Conservation (phyloP, 179 eudicot genomes). For the Sideroxylon spinosum region DNA sequence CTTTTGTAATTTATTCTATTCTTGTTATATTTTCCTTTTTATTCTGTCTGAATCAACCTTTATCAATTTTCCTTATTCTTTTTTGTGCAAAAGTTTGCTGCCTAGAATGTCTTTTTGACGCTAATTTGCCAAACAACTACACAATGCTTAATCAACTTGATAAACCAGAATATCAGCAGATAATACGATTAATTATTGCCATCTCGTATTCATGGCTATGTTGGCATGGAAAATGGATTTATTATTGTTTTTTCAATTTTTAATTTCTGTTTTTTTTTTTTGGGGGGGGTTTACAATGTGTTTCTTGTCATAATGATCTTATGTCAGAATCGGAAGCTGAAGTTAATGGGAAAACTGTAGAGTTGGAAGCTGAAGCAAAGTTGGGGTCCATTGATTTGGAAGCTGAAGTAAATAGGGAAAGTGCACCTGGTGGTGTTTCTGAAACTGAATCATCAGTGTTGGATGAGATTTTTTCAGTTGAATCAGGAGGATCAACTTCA, state of each 20-base stretch:
- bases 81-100: not conserved
- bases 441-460: slow-evolving; percentile 40
- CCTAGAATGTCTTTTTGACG: not conserved
- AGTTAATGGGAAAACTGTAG: slow-evolving; percentile 22
- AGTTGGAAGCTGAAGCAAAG: slow-evolving; percentile 28
- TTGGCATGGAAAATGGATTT: slow-evolving; percentile 8
- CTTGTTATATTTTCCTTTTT: not conserved
- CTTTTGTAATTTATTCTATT: not conserved
- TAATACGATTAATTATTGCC: not conserved
- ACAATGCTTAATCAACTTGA: not conserved
- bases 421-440: slow-evolving; percentile 29
- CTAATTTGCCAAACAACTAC: slow-evolving; percentile 7
- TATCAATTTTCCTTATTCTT: not conserved
- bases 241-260: not conserved
- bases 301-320: slow-evolving; percentile 24
- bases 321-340: slow-evolving; percentile 31
- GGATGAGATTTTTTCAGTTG: slow-evolving; percentile 70
- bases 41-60: too few relatives aligned
- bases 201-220: not conserved
- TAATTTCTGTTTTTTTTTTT: not conserved
- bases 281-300: not conserved
- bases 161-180: not conserved
- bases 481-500: slow-evolving; percentile 34
- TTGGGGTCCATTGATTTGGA: slow-evolving; percentile 32
- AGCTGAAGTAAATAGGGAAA: slow-evolving; percentile 26